Conservation (phyloP, 306 rosid genomes). For the Arachis stenosperma region DNA sequence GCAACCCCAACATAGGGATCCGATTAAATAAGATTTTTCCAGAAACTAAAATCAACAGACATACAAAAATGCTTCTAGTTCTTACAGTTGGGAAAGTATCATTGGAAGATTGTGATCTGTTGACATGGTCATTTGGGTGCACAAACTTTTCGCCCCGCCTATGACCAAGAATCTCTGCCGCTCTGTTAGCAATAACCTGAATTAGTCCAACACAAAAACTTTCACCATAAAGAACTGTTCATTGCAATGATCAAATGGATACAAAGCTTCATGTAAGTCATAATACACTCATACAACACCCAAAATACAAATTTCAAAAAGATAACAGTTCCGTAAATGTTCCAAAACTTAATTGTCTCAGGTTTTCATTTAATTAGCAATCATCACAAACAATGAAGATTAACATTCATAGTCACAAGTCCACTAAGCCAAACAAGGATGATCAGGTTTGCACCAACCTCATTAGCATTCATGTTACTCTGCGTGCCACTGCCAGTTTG, state of each 20-base stretch:
- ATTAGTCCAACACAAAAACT: conserved; percentile 18
- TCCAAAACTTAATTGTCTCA: not conserved
- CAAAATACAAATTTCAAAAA: not conserved
- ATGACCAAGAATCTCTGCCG: conserved; percentile 96
- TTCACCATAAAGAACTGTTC: conserved; percentile 8
- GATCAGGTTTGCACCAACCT: conserved; percentile 47
- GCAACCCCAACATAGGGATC: not conserved
- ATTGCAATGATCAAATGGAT: conserved; percentile 28
- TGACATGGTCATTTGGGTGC: conserved; percentile 98
- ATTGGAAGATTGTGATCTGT: conserved; percentile 95
- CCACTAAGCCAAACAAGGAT: not conserved
- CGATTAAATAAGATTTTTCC: conserved; percentile 2
- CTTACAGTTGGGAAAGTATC: conserved; percentile 98
- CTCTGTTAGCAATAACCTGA: conserved; percentile 97
- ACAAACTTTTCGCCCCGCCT: conserved; percentile 87
- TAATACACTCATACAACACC: not conserved
- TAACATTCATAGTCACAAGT: not conserved
- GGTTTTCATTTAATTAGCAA: not conserved
- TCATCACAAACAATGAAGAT: not conserved
- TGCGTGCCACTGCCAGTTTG: conserved; percentile 99
- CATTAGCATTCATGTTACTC: conserved; percentile 98
- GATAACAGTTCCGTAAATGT: not conserved
- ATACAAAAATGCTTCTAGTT: conserved; percentile 39
- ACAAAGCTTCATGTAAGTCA: conserved; percentile 1
- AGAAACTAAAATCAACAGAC: conserved; percentile 3